Base-by-base conservation (phyloP, 2,329 filamentous ascomycete species). In the Lasiodiplodia hormozganensis region DNA sequence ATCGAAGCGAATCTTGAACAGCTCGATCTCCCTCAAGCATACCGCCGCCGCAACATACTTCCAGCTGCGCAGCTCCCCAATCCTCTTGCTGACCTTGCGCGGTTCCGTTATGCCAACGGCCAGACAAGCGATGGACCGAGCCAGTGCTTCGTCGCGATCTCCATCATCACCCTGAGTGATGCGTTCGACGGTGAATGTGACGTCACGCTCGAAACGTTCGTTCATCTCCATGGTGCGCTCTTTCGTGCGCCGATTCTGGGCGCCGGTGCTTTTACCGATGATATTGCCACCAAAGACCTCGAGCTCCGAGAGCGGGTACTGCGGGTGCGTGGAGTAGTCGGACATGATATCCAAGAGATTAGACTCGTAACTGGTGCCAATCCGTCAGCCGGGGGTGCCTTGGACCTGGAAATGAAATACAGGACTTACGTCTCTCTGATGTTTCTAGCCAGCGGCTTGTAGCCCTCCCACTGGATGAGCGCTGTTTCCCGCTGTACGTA, bases 261-360 rank as follows among this genome's bases (percentile, higher is more conserved):
- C 78, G 7, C 78, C 75, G 4, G 79, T 82, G 11, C 80, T 80
- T 69, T 83, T 84, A 64, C 85, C 86, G 25, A 89, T 80, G 70
- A 89, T 87, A 64, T 82, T 85, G 34, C 87, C 87, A 36, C 84
- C 82, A 73, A 89, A 88, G 54, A 86, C 86, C 68, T 79, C 77
- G 25, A 78, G 72, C 49, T 79, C 76, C 0, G 71, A 75, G 4
- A 79, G 71, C n/a, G 73, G 76, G 14, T 73, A 62, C 21, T 72
- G 72, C 16, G 73, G 76, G 68, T 76, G 73, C 0, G 74, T 70
- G 14, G 72, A 73, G 43, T 76, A 70, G 4, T 74, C 76, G 69
- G 81, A 78, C 80, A 87, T 85, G 57, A 84, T 80, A 43, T 83
- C 78, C 25, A 79, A 68, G 51, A 89, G 77, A 69, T 81, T 82